Conservation (phyloP, 805 yeast species). For the Myxozyma geophila region DNA sequence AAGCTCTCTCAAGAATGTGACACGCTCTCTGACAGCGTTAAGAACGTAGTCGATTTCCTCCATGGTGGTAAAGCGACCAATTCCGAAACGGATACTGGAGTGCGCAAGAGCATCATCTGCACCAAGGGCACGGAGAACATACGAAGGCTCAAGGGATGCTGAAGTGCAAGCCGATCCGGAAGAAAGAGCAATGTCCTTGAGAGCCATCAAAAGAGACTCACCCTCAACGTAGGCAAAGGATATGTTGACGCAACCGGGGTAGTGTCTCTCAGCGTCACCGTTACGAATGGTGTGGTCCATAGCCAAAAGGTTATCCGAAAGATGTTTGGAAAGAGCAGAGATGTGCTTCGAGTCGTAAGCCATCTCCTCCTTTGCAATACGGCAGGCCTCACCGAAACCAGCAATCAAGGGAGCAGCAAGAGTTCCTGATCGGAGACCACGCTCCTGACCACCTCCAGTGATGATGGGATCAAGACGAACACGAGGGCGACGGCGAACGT, state of each 20-base stretch:
- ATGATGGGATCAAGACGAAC: conserved; percentile 94
- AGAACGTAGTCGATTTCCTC: conserved; percentile 94
- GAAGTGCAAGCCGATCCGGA: conserved; percentile 99
- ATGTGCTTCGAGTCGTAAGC: conserved; percentile 76
- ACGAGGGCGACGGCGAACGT: conserved; percentile 95
- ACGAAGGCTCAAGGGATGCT: conserved; percentile 96
- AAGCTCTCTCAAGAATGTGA: conserved; percentile 85
- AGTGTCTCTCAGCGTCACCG: conserved; percentile 76
- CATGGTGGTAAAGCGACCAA: conserved; percentile 96
- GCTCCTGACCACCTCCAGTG: conserved; percentile 98
- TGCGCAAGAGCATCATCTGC: conserved; percentile 97
- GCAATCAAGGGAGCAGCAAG: conserved; percentile 94
- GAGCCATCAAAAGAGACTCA: conserved; percentile 95
- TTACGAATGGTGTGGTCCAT: conserved; percentile 89
- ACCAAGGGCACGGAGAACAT: conserved; percentile 94
- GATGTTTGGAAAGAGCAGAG: conserved; percentile 67
- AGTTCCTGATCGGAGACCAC: conserved; percentile 96
- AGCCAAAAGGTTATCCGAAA: conserved; percentile 70
- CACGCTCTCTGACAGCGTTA: conserved; percentile 85
- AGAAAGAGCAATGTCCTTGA: conserved; percentile 92
- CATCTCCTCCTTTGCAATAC: conserved; percentile 75
- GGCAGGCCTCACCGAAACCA: conserved; percentile 97
- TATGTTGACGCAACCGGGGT: conserved; percentile 93
- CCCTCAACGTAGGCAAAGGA: conserved; percentile 98
- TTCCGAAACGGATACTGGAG: conserved; percentile 96